A percentile compares a stretch with the other conserved stretches of the same genome.
Conservation (phyloP, 208 protist genomes). For the Crithidia fasciculata region DNA sequence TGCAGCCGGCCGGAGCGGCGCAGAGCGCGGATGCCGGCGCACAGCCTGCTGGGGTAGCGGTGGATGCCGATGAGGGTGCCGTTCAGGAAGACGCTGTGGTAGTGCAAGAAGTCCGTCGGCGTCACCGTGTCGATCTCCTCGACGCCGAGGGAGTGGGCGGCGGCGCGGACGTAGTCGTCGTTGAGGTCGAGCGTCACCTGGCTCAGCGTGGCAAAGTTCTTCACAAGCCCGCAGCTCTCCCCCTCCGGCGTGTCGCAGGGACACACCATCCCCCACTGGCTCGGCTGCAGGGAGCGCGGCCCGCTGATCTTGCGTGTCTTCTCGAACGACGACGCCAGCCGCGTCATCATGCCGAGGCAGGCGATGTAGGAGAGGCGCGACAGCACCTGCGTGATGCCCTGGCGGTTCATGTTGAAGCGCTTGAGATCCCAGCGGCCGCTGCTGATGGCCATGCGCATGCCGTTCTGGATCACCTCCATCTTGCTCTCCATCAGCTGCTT, state of each 20-base stretch:
- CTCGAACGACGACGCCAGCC: conserved; percentile 99
- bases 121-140: conserved; percentile 80
- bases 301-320: conserved; percentile 98
- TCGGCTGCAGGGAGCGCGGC: conserved; percentile 96
- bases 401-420: conserved; percentile 98
- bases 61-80: conserved; percentile 85
- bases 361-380: conserved; percentile 99
- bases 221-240: conserved; percentile 99
- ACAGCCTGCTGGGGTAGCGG: conserved; percentile 75
- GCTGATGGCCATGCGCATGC: conserved; percentile 96
- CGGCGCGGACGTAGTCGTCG: conserved; percentile 84
- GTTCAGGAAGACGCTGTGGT: conserved; percentile 74
- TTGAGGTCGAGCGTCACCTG: conserved; percentile 71
- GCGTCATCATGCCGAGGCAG: conserved; percentile 99
- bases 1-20: conserved; percentile 75
- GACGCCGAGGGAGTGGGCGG: conserved; percentile 78
- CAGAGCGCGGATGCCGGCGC: conserved; percentile 68
- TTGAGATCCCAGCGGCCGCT: conserved; percentile 97
- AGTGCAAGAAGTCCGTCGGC: conserved; percentile 53
- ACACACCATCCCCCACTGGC: conserved; percentile 99
- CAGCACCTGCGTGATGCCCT: conserved; percentile 97
- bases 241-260: conserved; percentile 99
- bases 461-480: conserved; percentile 97
- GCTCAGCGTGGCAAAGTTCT: conserved; percentile 94
- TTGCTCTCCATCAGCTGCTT: conserved; percentile 93